A percentile compares a stretch with the other conserved stretches of the same genome.
Conservation (phyloP, 371 early-diverging fungal genomes). For the Syncephalastrum sp. region DNA sequence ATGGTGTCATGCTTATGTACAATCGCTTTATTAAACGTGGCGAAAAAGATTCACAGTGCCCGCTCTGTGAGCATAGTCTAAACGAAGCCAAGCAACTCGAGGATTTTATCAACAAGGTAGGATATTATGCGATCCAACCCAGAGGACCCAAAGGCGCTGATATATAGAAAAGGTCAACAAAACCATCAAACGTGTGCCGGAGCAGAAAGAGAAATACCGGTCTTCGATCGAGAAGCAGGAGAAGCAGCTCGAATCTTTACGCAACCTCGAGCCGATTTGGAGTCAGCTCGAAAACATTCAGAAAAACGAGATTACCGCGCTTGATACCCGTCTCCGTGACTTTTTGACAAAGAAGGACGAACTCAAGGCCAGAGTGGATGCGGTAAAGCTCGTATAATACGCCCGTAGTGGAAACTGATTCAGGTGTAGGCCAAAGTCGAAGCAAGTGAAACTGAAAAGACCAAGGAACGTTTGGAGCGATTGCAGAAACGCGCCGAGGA, state of each 20-base stretch:
- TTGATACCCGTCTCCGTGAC: constrained; percentile 41
- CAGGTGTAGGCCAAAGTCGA: constrained; percentile 9
- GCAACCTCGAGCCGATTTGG: constrained; percentile 40
- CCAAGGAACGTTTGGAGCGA: constrained; percentile 20
- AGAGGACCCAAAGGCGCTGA: background rate
- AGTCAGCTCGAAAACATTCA: constrained; percentile 31
- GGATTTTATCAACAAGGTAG: constrained; percentile 53
- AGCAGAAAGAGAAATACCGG: background rate
- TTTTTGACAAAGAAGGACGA: constrained; percentile 35
- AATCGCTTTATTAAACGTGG: constrained; percentile 52
- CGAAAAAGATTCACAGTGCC: constrained; percentile 56
- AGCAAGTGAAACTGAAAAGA: constrained; percentile 24
- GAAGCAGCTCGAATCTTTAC: constrained; percentile 31
- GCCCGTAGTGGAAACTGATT: background rate
- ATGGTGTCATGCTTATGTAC: constrained; percentile 61
- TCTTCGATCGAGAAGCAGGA: constrained; percentile 2
- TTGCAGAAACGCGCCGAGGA: constrained; percentile 36
- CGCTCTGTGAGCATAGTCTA: constrained; percentile 71
- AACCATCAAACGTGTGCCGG: constrained; percentile 22
- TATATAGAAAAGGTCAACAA: constrained; percentile 22
- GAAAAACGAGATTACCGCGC: constrained; percentile 21
- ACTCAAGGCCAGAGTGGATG: constrained; percentile 8
- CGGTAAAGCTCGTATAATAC: background rate
- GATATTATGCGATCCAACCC: constrained; percentile 11
- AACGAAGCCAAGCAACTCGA: constrained; percentile 42